Evolutionary conservation across 805 yeast genomes (phyloP).

Genomic region (Spencermartinsiella europaea): DNA sequence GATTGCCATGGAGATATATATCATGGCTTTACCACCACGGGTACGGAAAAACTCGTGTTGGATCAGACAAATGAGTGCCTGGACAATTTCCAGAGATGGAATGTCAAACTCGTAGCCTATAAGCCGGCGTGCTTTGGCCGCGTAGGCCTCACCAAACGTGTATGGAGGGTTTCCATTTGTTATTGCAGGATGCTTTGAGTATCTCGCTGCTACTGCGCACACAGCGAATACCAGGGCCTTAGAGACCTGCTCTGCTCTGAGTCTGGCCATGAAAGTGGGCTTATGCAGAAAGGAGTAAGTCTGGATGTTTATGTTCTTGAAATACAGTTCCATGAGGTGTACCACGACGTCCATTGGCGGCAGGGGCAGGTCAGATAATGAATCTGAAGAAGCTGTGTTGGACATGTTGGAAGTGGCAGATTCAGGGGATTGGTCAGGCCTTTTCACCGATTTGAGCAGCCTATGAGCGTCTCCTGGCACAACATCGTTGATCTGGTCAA

Average conservation of each 20-base stretch:
- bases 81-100: conserved; percentile 32
- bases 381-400: neutral
- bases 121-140: conserved; percentile 16
- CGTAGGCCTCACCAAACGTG: conserved; percentile 19
- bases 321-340: conserved; percentile 33
- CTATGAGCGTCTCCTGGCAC: neutral
- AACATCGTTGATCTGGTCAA: neutral
- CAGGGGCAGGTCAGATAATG: neutral
- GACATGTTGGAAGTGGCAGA: neutral
- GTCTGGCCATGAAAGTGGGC: conserved; percentile 27
- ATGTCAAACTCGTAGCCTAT: conserved; percentile 19
- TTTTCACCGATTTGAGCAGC: neutral
- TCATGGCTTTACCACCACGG: conserved; percentile 32
- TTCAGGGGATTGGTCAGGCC: neutral
- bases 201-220: conserved; percentile 34
- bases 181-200: conserved; percentile 31
- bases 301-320: conserved; percentile 31
- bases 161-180: conserved; percentile 9
- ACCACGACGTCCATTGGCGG: conserved; percentile 22
- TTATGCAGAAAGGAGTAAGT: conserved; percentile 33
- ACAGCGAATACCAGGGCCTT: conserved; percentile 29
- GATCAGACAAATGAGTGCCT: conserved; percentile 30
- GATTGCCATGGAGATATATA: conserved; percentile 33
- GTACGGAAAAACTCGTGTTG: conserved; percentile 33
- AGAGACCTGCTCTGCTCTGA: conserved; percentile 27